A percentile compares a stretch with the other conserved stretches of the same genome.
Evolutionary conservation across 352 stramenopile genomes (phyloP).

Genomic region (Globisporangium rhizosaccharum): DNA sequence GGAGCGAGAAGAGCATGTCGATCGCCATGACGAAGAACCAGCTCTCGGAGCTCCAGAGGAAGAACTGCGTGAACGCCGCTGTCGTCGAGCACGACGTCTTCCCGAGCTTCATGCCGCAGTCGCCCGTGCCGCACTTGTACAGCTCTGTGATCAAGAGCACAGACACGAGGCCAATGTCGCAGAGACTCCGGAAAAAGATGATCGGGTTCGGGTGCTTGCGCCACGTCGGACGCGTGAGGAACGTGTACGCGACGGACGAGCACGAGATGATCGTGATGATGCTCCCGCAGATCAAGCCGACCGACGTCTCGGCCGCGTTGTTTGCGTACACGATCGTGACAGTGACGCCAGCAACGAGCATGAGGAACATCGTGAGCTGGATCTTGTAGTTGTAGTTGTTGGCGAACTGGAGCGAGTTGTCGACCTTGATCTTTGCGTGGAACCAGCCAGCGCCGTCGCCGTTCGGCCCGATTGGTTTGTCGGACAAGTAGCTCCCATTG

Average conservation of each 20-base stretch:
- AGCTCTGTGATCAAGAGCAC: slow-evolving; percentile 75
- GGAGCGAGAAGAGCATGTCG: slow-evolving; percentile 79
- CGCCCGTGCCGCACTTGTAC: slow-evolving; percentile 63
- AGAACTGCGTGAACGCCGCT: slow-evolving; percentile 80
- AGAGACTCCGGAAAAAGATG: slow-evolving; percentile 83
- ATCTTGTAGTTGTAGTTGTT: slow-evolving; percentile 92
- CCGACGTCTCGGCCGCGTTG: slow-evolving; percentile 46
- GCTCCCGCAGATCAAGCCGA: slow-evolving; percentile 69
- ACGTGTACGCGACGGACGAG: slow-evolving; percentile 72
- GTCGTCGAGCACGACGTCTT: slow-evolving; percentile 50
- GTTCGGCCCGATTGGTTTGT: slow-evolving; percentile 40
- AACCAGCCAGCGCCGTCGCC: slow-evolving; percentile 78
- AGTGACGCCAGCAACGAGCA: slow-evolving; percentile 51
- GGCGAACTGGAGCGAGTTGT: slow-evolving; percentile 78
- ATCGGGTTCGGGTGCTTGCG: slow-evolving; percentile 85
- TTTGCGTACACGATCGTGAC: slow-evolving; percentile 57
- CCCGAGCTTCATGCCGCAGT: slow-evolving; percentile 31
- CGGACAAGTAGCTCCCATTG: slow-evolving; percentile 58
- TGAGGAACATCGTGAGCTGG: slow-evolving; percentile 69
- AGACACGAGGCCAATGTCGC: slow-evolving; percentile 73
- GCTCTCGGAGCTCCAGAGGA: slow-evolving; percentile 82
- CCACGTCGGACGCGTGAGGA: slow-evolving; percentile 69
- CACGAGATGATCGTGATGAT: slow-evolving; percentile 77
- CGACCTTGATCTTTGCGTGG: slow-evolving; percentile 83
- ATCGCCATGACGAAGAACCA: slow-evolving; percentile 90